Base-by-base conservation (phyloP, 2,329 filamentous ascomycete species). In the Capronia epimyces region DNA sequence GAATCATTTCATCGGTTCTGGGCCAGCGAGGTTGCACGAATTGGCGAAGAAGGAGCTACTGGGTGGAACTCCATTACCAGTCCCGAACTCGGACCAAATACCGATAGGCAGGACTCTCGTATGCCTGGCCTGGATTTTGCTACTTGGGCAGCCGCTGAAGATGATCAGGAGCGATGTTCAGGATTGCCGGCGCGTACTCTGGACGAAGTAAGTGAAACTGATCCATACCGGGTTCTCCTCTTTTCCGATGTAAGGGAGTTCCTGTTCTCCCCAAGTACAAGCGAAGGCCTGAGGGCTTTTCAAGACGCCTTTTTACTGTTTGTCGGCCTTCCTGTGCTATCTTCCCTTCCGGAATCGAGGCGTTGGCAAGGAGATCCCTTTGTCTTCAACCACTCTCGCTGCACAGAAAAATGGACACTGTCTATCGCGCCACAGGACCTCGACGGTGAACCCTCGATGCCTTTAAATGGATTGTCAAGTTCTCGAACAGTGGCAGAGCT, bases 181-280 rank as follows among this genome's bases (percentile, higher is more conserved):
- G 56, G 50, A 1, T 71, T 82, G 49, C 87, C 89, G 4, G 86
- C 86, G 13, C 80, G 86, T 43, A 85, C 85, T 0, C 73, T 86
- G 53, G 89, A 96, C 64, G 82, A 89, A 21, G 76, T 80, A 1
- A 79, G 78, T 13, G 84, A 88, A 57, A 84, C 90, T 52, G 91
- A 96, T 62, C 86, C 89, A 0, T 95, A 86, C 59, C 79, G 89
- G 29, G 80, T 93, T 2, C 79, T 95, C 40, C 79, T 96, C 63
- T 89, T 83, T 60, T 79, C 82, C 0, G 93, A 97, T 64, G 73
- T 96, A 16, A 71, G 81, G 55, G 74, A 79, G 0, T 75, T 86
- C 22, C 63, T 95, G 59, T 74, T 50, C 48, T 64, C 49, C 6
- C 65, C 67, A 27, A 60, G 56, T 43, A 59, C 57, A 3, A 43